These are phyloP conservation scores for Penicillium coprophilum DNA, from an alignment of 495 filamentous ascomycete species.

Conservation along the genomic window DNA sequence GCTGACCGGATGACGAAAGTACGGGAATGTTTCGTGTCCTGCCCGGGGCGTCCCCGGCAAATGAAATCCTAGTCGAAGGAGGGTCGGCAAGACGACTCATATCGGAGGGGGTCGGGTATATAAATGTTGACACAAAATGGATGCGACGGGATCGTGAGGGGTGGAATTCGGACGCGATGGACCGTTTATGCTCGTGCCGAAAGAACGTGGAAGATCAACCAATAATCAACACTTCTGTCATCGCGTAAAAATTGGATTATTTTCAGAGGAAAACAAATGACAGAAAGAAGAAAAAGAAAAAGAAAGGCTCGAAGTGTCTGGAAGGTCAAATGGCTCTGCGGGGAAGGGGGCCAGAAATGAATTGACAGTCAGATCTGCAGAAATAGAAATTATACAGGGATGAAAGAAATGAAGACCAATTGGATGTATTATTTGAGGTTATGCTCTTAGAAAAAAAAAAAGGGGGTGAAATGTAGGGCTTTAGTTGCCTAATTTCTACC, in stretches of 20 bases:
- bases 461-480: not conserved
- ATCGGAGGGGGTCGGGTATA: slow-evolving; percentile 19
- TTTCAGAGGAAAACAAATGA: not conserved
- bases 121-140: not conserved
- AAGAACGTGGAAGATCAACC: slow-evolving; percentile 42
- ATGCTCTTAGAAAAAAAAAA: not conserved
- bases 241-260: slow-evolving; percentile 26
- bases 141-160: slow-evolving; percentile 13
- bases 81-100: slow-evolving; percentile 50
- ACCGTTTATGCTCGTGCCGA: slow-evolving; percentile 31
- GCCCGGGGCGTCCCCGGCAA: slow-evolving; percentile 40
- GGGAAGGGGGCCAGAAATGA: slow-evolving; percentile 22
- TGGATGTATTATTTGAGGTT: not conserved
- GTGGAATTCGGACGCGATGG: slow-evolving; percentile 21
- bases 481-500: not conserved
- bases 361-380: slow-evolving; percentile 26
- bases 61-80: slow-evolving; percentile 38
- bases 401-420: slow-evolving; percentile 8
- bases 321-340: slow-evolving; percentile 15
- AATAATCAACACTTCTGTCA: slow-evolving; percentile 33
- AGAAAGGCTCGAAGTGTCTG: slow-evolving; percentile 7
- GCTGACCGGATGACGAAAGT: slow-evolving; percentile 41
- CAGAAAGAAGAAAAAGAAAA: slow-evolving; percentile 34
- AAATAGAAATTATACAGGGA: slow-evolving; percentile 9
- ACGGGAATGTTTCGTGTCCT: slow-evolving; percentile 49